Evolutionary conservation across 495 filamentous ascomycete genomes (phyloP), one percentile per base, ranked within the genome.

Genomic region (Halenospora varia): DNA sequence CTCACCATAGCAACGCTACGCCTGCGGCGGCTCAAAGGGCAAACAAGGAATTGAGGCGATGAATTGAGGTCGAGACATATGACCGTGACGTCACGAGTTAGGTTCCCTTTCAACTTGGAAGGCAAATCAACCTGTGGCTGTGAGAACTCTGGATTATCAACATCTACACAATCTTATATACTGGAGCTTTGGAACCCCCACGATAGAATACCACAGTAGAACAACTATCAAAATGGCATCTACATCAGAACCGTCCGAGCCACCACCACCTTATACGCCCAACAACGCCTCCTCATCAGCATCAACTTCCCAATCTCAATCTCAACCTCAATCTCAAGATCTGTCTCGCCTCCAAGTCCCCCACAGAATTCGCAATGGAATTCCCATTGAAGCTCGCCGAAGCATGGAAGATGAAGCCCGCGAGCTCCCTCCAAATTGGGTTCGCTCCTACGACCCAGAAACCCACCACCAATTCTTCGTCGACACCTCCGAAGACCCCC

Each of bases 401-500:
- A 65, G 57, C 53, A 80, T 79, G 77, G 77, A 80, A 66, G 77
- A 80, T 58, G 75, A 79, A 64, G 42, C 55, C 2, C 68, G 77
- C 2, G 66, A 69, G 6, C 65, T 79, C 2, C 76, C 77, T 0
- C 35, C 56, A 29, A 73, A 73, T 25, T 80, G 76, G 77, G 54
- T 78, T 1, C 64, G 77, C 10, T 68, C 71, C 62, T 78, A 70
- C 68, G 77, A 80, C 59, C 9, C 70, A 2, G 35, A 68, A 39
- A 59, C 70, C 8, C 58, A 71, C 10, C 77, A 79, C 59, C 77
- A 80, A 53, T 80, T 74, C 71, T 80, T 77, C 68, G 75, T 79
- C 26, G 73, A 80, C 62, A 79, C 75, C 2, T 73, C 53, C n/a
- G 54, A 59, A 22, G 62, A 70, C 11, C 76, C 77, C 1, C 77